Base-by-base conservation (phyloP, 441 rosid species). In the Pelargonium fulgidum region DNA sequence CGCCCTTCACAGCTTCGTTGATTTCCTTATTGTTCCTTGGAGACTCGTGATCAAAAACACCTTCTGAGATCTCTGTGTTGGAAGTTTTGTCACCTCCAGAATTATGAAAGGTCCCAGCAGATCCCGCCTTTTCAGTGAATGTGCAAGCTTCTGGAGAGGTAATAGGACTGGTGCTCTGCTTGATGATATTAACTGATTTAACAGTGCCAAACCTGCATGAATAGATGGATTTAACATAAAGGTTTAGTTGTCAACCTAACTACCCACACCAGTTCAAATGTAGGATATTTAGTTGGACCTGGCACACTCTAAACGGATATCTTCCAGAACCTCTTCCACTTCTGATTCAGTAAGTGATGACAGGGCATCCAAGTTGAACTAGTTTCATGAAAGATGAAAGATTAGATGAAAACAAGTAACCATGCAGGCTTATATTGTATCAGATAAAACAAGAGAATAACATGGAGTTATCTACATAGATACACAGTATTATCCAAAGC, bases 201-300 rank as follows among this genome's bases (percentile, higher is more conserved):
- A 94, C 86, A 50, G 81, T 64, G 73, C 99, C 99, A 87, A 92
- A 92, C 89, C 99, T 94, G 91, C 86, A 85, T 75, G 73, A 77
- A 22, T 59, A 42, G 14, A 71, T 48, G 20, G 65, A 45, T 41
- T 56, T 64, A 75, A 39, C 50, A 45, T 63, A 48, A 36, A 5
- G 59, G 36, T 74, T 20, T 47, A 45, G 56, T 8, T 16, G 73
- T 50, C 17, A 73, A 67, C 16, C 66, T 14, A 9, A 61, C 39
- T 26, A 56, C 36, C 14, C 4, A n/a, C 48, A 58, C 4, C 24
- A 63, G 73, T 44, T 59, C 68, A 79, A 69, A 75, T 48, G 26
- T 71, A 69, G 17, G 75, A 77, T 68, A 48, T 65, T 45, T 72
- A 47, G 73, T 66, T 68, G 63, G 67, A 92, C 99, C 99, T 94